A percentile compares a stretch with the other conserved stretches of the same genome.
Conservation (phyloP, 2,329 filamentous ascomycete species). For the Paecilomyces sp. region DNA sequence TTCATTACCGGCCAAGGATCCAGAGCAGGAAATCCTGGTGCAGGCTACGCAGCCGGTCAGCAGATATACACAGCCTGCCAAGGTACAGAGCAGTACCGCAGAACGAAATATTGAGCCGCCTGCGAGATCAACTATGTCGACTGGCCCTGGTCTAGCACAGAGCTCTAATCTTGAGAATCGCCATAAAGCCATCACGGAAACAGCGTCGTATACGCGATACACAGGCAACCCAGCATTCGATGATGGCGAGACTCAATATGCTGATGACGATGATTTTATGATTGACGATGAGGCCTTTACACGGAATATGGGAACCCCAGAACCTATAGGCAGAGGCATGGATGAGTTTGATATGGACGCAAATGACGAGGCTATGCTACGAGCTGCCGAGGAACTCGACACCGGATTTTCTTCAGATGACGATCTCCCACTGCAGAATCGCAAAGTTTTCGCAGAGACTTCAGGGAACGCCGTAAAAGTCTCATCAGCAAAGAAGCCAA, state of each 20-base stretch:
- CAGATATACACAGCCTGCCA: slow-evolving; percentile 1
- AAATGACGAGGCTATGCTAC: slow-evolving; percentile 40
- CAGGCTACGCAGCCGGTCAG: slow-evolving; percentile 8
- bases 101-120: not conserved
- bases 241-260: not conserved
- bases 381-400: slow-evolving; percentile 32
- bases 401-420: slow-evolving; percentile 13
- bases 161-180: not conserved
- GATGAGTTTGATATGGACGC: slow-evolving; percentile 38
- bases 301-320: slow-evolving; percentile 36
- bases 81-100: not conserved
- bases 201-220: not conserved
- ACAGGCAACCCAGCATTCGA: not conserved
- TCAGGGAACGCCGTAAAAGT: slow-evolving; percentile 29
- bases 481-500: slow-evolving; percentile 24
- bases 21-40: slow-evolving; percentile 7
- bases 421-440: slow-evolving; percentile 12
- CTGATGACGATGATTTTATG: slow-evolving; percentile 15
- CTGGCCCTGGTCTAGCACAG: not conserved
- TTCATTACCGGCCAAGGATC: not conserved
- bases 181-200: not conserved
- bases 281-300: slow-evolving; percentile 22
- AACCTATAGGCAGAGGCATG: slow-evolving; percentile 11
- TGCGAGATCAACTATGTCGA: not conserved
- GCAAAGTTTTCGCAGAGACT: slow-evolving; percentile 35